Evolutionary conservation across 106 monocot species (phyloP).

Genomic region (Dendrobium officinale): DNA sequence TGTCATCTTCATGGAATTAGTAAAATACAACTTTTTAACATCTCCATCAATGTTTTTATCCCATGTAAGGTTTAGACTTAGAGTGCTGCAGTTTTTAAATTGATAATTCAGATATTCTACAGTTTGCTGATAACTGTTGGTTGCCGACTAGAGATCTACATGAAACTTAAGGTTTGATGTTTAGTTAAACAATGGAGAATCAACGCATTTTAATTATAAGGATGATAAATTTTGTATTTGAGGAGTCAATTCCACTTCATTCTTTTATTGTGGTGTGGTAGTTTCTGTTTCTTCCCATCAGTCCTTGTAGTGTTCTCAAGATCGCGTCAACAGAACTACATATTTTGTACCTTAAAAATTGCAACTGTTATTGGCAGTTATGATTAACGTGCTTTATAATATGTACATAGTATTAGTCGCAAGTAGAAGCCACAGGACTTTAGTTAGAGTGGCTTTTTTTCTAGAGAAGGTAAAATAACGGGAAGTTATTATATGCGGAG

Average conservation of each 20-base stretch:
- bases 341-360: neutral
- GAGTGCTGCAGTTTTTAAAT: too few species aligned
- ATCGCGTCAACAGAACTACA: neutral
- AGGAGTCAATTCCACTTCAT: neutral
- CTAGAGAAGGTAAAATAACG: neutral
- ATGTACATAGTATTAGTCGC: neutral
- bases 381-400: neutral
- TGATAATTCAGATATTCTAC: too few species aligned
- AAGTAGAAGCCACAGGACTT: neutral
- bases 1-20: too few species aligned
- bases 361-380: neutral
- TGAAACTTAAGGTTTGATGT: neutral
- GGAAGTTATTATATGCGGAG: too few species aligned
- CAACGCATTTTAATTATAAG: neutral
- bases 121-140: too few species aligned
- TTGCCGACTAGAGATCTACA: too few species aligned
- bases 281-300: neutral
- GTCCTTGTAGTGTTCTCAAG: neutral
- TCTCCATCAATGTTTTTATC: too few species aligned
- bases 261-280: neutral
- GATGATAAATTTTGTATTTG: neutral
- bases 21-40: too few species aligned
- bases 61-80: too few species aligned
- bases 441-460: neutral
- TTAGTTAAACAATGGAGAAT: neutral